These are phyloP conservation scores for Entelexis sorbosivorans DNA, from an alignment of 1,139 yeast genomes.

Conservation along the genomic window DNA sequence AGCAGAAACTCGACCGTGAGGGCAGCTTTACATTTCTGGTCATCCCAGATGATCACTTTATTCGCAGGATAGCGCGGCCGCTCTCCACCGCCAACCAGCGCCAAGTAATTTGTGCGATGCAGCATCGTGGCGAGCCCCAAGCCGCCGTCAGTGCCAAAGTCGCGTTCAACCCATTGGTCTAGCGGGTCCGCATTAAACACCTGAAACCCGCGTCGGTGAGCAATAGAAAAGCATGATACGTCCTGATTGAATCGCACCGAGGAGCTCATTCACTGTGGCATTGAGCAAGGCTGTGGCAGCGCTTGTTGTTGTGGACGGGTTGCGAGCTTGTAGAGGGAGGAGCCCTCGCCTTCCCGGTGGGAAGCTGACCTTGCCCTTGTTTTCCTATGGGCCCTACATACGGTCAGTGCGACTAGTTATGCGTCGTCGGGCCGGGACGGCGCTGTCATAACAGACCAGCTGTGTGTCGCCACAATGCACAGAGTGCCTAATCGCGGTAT, in stretches of 20 bases:
- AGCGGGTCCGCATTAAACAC: constrained; percentile 86
- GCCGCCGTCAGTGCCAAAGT: constrained; percentile 39
- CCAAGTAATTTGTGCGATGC: constrained; percentile 80
- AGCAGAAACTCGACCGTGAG: constrained; percentile 67
- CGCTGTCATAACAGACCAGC: no score
- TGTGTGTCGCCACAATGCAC: no score
- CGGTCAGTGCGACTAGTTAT: no score
- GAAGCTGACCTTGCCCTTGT: no score
- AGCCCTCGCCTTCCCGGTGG: no score
- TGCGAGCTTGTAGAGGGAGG: no score
- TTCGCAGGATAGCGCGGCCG: constrained; percentile 68
- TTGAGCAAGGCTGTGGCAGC: not conserved
- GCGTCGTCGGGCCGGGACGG: no score
- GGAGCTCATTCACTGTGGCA: constrained; percentile 3
- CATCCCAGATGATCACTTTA: constrained; percentile 80
- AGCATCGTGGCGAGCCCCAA: constrained; percentile 73
- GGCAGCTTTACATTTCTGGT: constrained; percentile 32
- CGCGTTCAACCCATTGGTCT: constrained; percentile 63
- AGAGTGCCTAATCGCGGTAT: no score
- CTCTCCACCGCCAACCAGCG: constrained; percentile 79
- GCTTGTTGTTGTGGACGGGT: not conserved
- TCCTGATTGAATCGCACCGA: constrained; percentile 62
- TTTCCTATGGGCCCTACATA: no score
- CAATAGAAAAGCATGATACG: constrained; percentile 78
- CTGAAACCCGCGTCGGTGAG: constrained; percentile 69